Base-by-base conservation (phyloP, 176 grass and related monocot species). In the Urochloa ruziziensis region DNA sequence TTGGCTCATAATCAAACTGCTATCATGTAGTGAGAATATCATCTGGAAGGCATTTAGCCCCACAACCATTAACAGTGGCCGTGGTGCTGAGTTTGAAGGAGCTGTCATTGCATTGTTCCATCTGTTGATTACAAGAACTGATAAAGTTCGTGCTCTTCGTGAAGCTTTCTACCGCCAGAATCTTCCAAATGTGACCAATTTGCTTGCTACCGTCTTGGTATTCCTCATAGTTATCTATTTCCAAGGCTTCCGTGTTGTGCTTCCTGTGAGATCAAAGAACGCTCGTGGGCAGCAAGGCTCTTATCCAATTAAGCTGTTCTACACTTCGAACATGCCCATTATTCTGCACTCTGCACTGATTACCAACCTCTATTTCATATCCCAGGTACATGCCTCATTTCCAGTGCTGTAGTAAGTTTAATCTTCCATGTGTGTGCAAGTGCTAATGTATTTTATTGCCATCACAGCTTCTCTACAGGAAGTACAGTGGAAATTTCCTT, bases 1-100 rank as follows among this genome's bases (percentile, higher is more conserved):
- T 80, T 46, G 58, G 21, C 77, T 89, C 59, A 58, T 75, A 53
- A 60, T 29, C 14, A 62, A 81, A 73, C 35, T 79, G 9, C 43
- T 62, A 42, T 23, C 78, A 28, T 94, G 56, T 48, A 98, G 96
- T 80, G 96, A 98, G 70, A 98, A 87, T 78, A 98, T 98, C 70
- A 98, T 98, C 60, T 98, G 96, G 96, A 98, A 98, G 91, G 96
- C 96, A 23, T 95, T 98, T 84, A 98, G 93, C 85, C 93, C 96
- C 7, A 98, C 96, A 84, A 95, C 96, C 59, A 90, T 95, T 63
- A 98, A 98, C 85, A 95, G 89, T 35, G 96, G 96, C 0, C 91
- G 91, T 63, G 89, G 93, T 84, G 96, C 96, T 65, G 96, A 98
- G 86, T 98, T 98, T 33, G 96, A 98, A 89, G 96, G 96, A 40